Evolutionary conservation across 2,329 filamentous ascomycete species (phyloP), one percentile per base, ranked within the genome.

Genomic region (Venturia nashicola): DNA sequence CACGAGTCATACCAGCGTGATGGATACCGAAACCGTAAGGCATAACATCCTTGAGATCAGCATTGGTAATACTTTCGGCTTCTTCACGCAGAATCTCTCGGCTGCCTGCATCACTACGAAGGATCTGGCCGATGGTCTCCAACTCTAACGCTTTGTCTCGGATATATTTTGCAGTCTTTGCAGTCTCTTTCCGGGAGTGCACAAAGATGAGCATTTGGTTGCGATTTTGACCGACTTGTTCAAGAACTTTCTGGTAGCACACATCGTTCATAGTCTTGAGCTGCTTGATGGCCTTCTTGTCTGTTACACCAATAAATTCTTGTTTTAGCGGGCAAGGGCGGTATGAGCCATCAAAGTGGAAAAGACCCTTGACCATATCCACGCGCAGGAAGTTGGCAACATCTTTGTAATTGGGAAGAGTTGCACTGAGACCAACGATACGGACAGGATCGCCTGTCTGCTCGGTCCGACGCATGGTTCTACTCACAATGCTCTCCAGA

Each of bases 181-280:
- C 91, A 0, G 95, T 99, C 75, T 99, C 95, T 72, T 99, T 99
- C 70, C 94, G 84, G 43, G 95, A 99, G 74, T 99, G 95, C 6
- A 99, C 94, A 72, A 99, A 99, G 65, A 99, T 96, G 46, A 99
- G 85, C 92, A 99, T 97, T 75, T 99, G 94, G 70, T 99, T 96
- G 67, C 90, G 86, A 71, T 95, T 88, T 65, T 88, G 87, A 7
- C 94, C 94, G 39, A 97, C 93, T 72, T 97, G 93, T 75, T 99
- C 94, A 63, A 99, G 84, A 36, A 97, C 92, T 76, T 99, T 99
- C 68, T 87, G 95, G 75, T 99, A 99, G 65, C 91, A 97, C 63
- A 99, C 92, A 70, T 99, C 94, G 72, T 99, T 99, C 94, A 99
- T 99, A 0, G 90, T 95, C 81, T 97, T 97, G 63, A 99, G 80